Evolutionary conservation across 2,329 filamentous ascomycete genomes (phyloP), one percentile per base, ranked within the genome.

Genomic region (Boeremia lycopersici): DNA sequence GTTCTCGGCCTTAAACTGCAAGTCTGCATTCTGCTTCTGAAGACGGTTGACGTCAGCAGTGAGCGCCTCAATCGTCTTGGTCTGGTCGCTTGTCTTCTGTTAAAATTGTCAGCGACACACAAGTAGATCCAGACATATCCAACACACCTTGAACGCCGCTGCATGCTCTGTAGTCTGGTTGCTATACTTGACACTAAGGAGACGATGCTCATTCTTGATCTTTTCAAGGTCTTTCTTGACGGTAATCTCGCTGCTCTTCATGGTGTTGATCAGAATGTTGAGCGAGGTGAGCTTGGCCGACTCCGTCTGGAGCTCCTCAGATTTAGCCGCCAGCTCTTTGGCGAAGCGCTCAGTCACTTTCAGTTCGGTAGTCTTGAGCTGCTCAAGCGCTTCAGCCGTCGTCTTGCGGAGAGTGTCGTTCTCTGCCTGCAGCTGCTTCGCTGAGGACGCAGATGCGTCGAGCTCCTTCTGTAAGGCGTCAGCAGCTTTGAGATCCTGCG

Each of bases 151-250:
- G 26, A 65, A 65, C 10, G 54, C 31, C 11, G 56, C 59, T 6
- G 60, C 57, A 52, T 65, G 63, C 46, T 69, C 69, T n/a, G 36
- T 26, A 17, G 61, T 34, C 49, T 67, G 65, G 17, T 60, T 56
- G 13, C 39, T 53, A 46, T 64, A 70, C 40, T 68, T 72, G 31
- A 62, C 55, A 6, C 56, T 50, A 25, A 64, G 33, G 7, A 44
- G 15, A 13, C 56, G 62, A 35, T 59, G 52, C 34, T 68, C 63
- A 3, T 48, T 40, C 25, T 64, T 67, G 10, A 61, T 2, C 39
- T 67, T 67, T 3, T 67, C 62, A 3, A 55, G 15, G 26, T 70
- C 62, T 30, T 61, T 58, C 38, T 59, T 59, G 15, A 44, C 13
- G 5, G 44, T 49, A 17, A 12, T 47, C 15, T 66, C 64, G 11